Base-by-base conservation (phyloP, 208 protist genomes). In the Leishmania guyanensis region DNA sequence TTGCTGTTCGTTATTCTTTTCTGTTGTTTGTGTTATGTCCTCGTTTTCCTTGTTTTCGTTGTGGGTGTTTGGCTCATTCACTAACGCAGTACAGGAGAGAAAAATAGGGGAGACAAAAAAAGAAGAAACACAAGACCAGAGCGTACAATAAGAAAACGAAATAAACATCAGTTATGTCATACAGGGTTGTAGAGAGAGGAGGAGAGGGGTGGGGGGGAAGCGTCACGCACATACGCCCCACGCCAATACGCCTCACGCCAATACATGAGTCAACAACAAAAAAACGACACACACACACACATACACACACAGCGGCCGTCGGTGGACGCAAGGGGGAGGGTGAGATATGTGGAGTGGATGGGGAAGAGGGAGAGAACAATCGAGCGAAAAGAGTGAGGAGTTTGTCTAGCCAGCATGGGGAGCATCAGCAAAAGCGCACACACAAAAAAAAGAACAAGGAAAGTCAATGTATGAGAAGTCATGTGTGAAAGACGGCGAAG, bases 41-140 rank as follows among this genome's bases (percentile, higher is more conserved):
- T 64, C 29, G 33, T 64, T 64, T 33, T 26, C 53, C 3, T 46
- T 46, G 43, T 46, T 46, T 46, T 46, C 43, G 43, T 4, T 8
- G 43, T 26, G 54, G 2, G 54, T 58, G 54, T 58, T 58, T 58
- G 4, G 17, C 70, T 56, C 20, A 26, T 75, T 9, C 48, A 75
- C 70, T 54, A 75, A 5, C 43, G 22, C 70, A 56, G 70, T 75
- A 75, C 70, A 75, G 70, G 70, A 16, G 6, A 75, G 14, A 56
- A 58, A 29, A 58, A 75, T 2, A 33, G 0, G 39, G 1, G 53
- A 0, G 26, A 36, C 62, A 22, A 66, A 39, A 70, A 70, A 70
- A 56, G 0, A 39, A 53, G 36, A 9, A 33, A 22, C 46, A 71
- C 10, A 14, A 48, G 2, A 6, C 36, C 29, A 6, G n/a, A 5